Evolutionary conservation across 139 green algal genomes (phyloP).

Genomic region (Chlorokybus atmophyticus): DNA sequence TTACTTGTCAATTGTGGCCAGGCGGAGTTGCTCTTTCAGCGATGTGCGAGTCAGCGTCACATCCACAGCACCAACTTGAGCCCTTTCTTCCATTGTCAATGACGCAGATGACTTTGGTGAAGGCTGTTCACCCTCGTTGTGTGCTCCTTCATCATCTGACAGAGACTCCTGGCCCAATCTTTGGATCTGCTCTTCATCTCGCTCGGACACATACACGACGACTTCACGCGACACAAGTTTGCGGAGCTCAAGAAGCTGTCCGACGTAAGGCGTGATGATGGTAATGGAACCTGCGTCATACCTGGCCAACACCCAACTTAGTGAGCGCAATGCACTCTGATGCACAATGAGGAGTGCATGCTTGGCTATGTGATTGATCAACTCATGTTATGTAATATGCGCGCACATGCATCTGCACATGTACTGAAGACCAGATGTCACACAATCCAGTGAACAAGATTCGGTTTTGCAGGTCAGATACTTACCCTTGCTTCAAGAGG

Average conservation of each 20-base stretch:
- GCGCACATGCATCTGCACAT: background rate
- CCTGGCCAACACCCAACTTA: background rate
- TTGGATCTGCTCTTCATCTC: conserved; percentile 37
- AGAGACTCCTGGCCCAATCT: conserved; percentile 31
- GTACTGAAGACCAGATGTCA: background rate
- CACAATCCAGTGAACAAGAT: background rate
- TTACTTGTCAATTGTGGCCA: conserved; percentile 67
- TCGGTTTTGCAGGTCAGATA: background rate
- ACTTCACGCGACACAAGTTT: conserved; percentile 27
- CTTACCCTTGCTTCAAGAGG: conserved; percentile 30
- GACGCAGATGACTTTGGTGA: no score
- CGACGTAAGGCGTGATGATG: conserved; percentile 63
- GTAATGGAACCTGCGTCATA: conserved; percentile 36
- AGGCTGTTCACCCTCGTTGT: background rate
- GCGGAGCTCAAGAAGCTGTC: conserved; percentile 43
- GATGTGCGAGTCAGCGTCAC: background rate
- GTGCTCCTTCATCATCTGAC: conserved; percentile 1
- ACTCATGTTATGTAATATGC: background rate
- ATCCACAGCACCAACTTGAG: no score
- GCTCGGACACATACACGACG: conserved; percentile 37
- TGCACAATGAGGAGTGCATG: background rate
- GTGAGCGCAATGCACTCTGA: background rate
- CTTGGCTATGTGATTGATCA: background rate
- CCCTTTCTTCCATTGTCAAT: no score
- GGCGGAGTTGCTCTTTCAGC: conserved; percentile 27